Evolutionary conservation across 331 rosid genomes (phyloP).

Genomic region (Arachis monticola): DNA sequence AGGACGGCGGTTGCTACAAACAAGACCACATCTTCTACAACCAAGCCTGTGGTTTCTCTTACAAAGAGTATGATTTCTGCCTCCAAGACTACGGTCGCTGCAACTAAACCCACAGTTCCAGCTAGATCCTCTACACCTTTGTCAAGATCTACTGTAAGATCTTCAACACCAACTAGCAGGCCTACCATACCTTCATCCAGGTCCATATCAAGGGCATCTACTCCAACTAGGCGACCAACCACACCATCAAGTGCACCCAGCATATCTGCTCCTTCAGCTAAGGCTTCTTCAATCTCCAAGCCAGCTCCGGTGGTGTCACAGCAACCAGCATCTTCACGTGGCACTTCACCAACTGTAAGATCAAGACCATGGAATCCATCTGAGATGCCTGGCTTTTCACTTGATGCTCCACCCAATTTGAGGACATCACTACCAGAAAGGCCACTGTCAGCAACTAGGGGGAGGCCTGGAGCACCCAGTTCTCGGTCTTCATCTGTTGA

Average conservation of each 20-base stretch:
- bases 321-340: conserved; percentile 69
- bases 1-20: conserved; percentile 40
- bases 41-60: conserved; percentile 56
- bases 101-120: conserved; percentile 53
- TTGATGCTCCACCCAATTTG: conserved; percentile 92
- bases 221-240: conserved; percentile 83
- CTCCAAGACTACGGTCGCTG: conserved; percentile 48
- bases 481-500: conserved; percentile 89
- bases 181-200: conserved; percentile 76
- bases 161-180: conserved; percentile 86
- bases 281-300: conserved; percentile 63
- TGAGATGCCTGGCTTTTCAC: conserved; percentile 95
- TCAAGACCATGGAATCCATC: conserved; percentile 94
- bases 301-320: conserved; percentile 43
- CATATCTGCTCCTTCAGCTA: conserved; percentile 59
- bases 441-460: conserved; percentile 86
- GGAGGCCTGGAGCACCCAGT: conserved; percentile 94
- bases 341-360: conserved; percentile 78
- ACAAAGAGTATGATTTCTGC: conserved; percentile 46
- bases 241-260: conserved; percentile 68
- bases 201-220: conserved; percentile 77
- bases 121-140: conserved; percentile 85
- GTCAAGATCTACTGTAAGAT: conserved; percentile 67
- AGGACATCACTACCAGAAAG: conserved; percentile 90
- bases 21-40: conserved; percentile 51